Evolutionary conservation across 2,329 filamentous ascomycete genomes (phyloP), one percentile per base, ranked within the genome.

Genomic region (Cladosporium sp.): DNA sequence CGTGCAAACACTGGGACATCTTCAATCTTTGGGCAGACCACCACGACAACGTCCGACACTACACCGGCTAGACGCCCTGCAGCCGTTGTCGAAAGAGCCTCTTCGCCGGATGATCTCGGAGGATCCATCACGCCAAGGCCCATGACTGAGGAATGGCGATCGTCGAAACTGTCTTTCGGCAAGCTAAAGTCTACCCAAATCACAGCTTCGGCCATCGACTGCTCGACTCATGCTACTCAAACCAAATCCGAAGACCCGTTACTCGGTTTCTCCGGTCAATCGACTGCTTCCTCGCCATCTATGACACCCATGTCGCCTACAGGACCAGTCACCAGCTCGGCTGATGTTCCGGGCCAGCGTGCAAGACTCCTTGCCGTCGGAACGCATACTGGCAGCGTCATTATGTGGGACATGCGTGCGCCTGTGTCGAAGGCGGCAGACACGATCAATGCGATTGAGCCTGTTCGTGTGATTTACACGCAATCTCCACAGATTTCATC

Each of bases 401-500:
- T 93, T 7, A 70, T 95, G 1, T 98, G 91, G 90, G 87, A 98
- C 64, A 80, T 88, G 61, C 85, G 93, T 50, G 84, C 86, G 28
- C 73, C 79, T 9, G 68, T 78, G 14, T 76, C 83, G 1, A 75
- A 72, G 2, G 81, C 77, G 60, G 59, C 75, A 1, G 75, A 79
- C 41, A 68, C 80, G 3, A 68, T 74, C 28, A 85, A 85, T 57
- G 76, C 73, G 4, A 72, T 95, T 41, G 74, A 79, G 10, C 88
- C 92, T 0, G 65, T 95, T n/a, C 84, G 89, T 28, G 77, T 86
- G 46, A 91, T 97, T 43, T 83, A 91, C 62, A 97, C 93, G 0
- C 89, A 95, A 43, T 97, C 92, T 0, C 90, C 92, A 0, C 81
- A 89, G 65, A 84, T 97, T 14, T 88, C 90, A 0, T 89, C 84